These are phyloP conservation scores for Tarenaya hassleriana DNA, from an alignment of 345 rosid species.

Conservation along the genomic window DNA sequence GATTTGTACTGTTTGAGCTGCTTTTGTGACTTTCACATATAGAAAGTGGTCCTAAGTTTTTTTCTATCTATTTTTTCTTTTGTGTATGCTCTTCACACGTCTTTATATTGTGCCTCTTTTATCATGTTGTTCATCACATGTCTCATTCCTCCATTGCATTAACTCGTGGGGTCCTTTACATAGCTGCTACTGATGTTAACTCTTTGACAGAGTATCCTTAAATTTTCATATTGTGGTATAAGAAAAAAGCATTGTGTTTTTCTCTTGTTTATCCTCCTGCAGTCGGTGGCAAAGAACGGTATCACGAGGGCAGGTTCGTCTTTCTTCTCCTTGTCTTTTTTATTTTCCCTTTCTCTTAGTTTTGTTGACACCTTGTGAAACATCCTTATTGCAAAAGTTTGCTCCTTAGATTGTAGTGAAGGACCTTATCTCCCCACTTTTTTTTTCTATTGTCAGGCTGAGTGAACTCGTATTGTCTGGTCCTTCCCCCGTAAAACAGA, in stretches of 20 bases:
- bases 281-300: constrained; percentile 20
- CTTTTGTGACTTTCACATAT: constrained; percentile 37
- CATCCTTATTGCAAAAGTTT: constrained; percentile 17
- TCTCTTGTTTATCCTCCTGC: constrained; percentile 21
- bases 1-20: constrained; percentile 46
- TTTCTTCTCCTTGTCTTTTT: not conserved
- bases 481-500: constrained; percentile 17
- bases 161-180: constrained; percentile 55
- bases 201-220: constrained; percentile 28
- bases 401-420: constrained; percentile 11
- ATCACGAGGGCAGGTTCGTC: constrained; percentile 16
- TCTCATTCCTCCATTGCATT: constrained; percentile 45
- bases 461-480: constrained; percentile 23
- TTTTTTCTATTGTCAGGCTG: constrained; percentile 11
- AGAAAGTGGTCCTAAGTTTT: constrained; percentile 64
- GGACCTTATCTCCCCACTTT: constrained; percentile 16
- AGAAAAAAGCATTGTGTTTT: constrained; percentile 19
- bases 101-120: constrained; percentile 56
- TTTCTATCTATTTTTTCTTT: too few relatives aligned
- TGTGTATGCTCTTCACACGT: constrained; percentile 50
- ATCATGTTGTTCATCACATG: constrained; percentile 68
- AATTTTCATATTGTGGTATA: constrained; percentile 32
- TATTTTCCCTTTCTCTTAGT: not conserved
- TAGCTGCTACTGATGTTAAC: constrained; percentile 59
- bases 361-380: constrained; percentile 4